phyloP scores from a whole-genome alignment of 1,284 basidiomycete genomes.

The Papiliotrema laurentii region DNA sequence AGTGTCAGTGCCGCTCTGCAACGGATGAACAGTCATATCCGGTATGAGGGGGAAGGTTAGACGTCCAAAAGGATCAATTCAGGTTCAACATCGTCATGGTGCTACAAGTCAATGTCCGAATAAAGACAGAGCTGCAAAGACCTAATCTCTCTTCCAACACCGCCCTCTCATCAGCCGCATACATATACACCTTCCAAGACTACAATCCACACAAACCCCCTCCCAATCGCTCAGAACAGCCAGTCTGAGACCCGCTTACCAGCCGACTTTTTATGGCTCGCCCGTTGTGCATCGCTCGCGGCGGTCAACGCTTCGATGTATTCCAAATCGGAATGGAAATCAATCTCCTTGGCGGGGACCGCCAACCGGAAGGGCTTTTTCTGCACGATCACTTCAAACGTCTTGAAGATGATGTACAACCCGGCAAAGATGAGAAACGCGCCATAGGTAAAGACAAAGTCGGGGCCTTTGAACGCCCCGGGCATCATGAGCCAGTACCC shows the following conservation, averaged over 20 bases:
- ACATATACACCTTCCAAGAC: too few species aligned
- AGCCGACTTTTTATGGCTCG: constrained; percentile 1
- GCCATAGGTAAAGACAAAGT: constrained; percentile 27
- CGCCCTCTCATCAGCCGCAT: too few species aligned
- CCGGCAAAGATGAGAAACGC: constrained; percentile 27
- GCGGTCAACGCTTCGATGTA: constrained; percentile 17
- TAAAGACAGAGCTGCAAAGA: too few species aligned
- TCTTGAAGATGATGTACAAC: constrained; percentile 25
- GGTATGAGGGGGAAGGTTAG: too few species aligned
- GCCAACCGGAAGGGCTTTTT: constrained; percentile 11
- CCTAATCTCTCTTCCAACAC: too few species aligned
- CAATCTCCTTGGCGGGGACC: constrained; percentile 15
- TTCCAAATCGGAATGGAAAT: constrained; percentile 15
- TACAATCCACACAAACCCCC: too few species aligned
- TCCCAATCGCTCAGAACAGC: constrained; percentile 15
- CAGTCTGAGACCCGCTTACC: constrained; percentile 16
- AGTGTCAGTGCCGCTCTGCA: too few species aligned
- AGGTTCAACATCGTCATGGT: too few species aligned
- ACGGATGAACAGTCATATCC: too few species aligned
- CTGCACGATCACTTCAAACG: constrained; percentile 18
- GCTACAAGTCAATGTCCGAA: too few species aligned
- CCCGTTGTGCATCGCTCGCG: constrained; percentile 9
- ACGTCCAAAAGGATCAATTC: too few species aligned
- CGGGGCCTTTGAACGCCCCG: constrained; percentile 11
- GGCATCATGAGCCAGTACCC: constrained; percentile 19